Evolutionary conservation across 768 basidiomycete genomes (phyloP), one percentile per base, ranked within the genome.

Genomic region (Phylloporus arenicola): DNA sequence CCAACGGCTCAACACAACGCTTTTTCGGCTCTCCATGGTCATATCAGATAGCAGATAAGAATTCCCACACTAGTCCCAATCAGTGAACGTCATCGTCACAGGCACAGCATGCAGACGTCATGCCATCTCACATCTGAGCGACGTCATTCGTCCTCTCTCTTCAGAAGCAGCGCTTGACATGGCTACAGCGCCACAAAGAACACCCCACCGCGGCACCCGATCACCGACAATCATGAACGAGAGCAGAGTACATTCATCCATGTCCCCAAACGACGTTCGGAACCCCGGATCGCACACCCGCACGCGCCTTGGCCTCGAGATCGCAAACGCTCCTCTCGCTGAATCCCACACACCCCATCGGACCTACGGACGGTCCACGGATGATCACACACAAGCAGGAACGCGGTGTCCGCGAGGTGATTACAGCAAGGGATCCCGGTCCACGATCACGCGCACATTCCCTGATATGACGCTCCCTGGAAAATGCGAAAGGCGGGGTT

Each of bases 351-450:
- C 35, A 11, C 35, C 1, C 35, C 16, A 8, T 17, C 34, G 35
- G 17, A 37, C 35, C 35, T 1, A 10, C 6, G 38, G 38, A 39
- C 5, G 38, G 38, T 39, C 38, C 38, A 39, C 5, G 38, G 38
- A 22, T 19, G 8, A n/a, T 7, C 8, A 6, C 16, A 34, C 33
- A 34, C 17, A 29, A 25, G 4, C 39, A 53, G 35, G 57, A 59
- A 64, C 47, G 64, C 59, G 59, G 57, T 14, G 5, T 54, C 61
- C 64, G 57, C 59, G 54, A 66, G 63, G 61, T 66, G 62, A 65
- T 65, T 64, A 65, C 55, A 64, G 22, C 35, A 19, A 29, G 30
- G 31, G 22, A n/a, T 25, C n/a, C 35, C n/a, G 34, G 34, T 22
- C 45, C 34, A n/a, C 34, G 8, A 34, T 22, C 22, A n/a, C 34